phyloP scores from a whole-genome alignment of 306 rosid species.

The Rosa multiflora region DNA sequence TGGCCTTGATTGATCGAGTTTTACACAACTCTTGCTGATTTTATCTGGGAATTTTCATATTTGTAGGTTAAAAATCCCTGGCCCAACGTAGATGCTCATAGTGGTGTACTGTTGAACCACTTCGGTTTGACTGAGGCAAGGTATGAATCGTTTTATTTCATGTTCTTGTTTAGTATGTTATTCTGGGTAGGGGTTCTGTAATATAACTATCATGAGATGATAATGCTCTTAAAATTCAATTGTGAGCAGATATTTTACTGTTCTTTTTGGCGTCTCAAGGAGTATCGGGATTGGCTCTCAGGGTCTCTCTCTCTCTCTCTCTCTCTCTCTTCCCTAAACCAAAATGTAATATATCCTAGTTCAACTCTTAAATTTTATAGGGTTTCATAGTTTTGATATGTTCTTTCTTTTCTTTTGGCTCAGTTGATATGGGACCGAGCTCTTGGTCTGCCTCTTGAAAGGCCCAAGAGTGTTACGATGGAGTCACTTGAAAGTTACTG shows the following conservation, averaged over 20 bases:
- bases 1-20: background rate
- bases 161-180: constrained; percentile 7
- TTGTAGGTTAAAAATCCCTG: constrained; percentile 97
- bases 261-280: constrained; percentile 92
- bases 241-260: constrained; percentile 76
- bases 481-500: constrained; percentile 44
- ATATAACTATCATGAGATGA: constrained; percentile 16
- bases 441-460: constrained; percentile 58
- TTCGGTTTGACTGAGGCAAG: constrained; percentile 93
- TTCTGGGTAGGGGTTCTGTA: constrained; percentile 13
- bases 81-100: constrained; percentile 99
- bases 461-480: constrained; percentile 63
- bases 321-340: constrained; percentile 16
- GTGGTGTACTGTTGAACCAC: constrained; percentile 90
- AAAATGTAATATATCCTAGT: background rate
- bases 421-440: constrained; percentile 71
- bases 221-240: constrained; percentile 25
- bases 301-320: too few relatives aligned
- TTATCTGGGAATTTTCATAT: constrained; percentile 15
- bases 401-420: background rate
- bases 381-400: background rate
- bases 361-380: background rate
- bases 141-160: constrained; percentile 34
- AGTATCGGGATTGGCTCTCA: constrained; percentile 93
- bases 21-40: constrained; percentile 18